Conservation (phyloP, 1,139 yeast species). For the Maudiozyma humilis region DNA sequence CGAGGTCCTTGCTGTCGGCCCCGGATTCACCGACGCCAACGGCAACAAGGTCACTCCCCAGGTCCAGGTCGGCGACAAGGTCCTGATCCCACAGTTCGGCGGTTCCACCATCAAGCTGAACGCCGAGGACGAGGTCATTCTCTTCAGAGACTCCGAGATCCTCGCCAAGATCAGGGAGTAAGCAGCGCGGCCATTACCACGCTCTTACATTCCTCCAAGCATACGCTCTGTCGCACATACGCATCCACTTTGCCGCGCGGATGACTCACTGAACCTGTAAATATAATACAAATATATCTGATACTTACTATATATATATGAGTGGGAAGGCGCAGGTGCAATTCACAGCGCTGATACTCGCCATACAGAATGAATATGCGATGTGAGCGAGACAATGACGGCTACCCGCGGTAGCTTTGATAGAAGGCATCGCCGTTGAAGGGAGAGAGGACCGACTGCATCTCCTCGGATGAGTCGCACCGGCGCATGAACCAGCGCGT, state of each 20-base stretch:
- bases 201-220: not conserved
- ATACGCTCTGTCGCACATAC: not conserved
- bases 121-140: conserved; percentile 68
- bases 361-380: too few relatives aligned
- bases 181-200: not conserved
- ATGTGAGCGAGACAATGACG: too few relatives aligned
- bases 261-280: conserved; percentile 2
- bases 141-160: conserved; percentile 86
- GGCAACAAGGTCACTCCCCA: conserved; percentile 67
- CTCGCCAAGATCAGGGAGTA: conserved; percentile 71
- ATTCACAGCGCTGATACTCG: too few relatives aligned
- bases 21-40: conserved; percentile 61
- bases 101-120: conserved; percentile 76
- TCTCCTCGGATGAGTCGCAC: conserved; percentile 18
- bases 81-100: conserved; percentile 82
- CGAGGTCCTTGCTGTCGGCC: conserved; percentile 74
- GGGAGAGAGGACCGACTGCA: conserved; percentile 15
- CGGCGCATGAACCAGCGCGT: conserved; percentile 29
- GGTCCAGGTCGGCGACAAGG: conserved; percentile 84
- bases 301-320: too few relatives aligned
- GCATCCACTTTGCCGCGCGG: not conserved
- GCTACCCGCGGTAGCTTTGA: not conserved
- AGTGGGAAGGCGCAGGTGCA: too few relatives aligned
- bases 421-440: conserved; percentile 19
- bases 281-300: conserved; percentile 1